Conservation (phyloP, 176 grass and related monocot genomes). For the Neostapfia colusana region DNA sequence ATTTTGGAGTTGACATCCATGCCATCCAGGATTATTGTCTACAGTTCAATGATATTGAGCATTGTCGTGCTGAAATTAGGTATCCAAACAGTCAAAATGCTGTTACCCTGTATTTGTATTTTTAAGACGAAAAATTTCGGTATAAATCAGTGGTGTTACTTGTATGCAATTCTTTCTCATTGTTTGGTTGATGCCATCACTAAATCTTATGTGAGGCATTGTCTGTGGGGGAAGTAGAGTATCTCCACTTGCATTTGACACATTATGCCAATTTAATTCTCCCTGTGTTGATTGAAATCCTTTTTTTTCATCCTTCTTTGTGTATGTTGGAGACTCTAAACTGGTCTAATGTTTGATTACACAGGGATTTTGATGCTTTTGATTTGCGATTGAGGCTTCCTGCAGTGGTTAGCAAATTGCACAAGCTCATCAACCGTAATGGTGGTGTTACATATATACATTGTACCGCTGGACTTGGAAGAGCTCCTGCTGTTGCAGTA, state of each 20-base stretch:
- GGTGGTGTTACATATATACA: conserved; percentile 94
- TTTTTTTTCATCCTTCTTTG: background rate
- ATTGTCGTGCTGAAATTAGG: conserved; percentile 92
- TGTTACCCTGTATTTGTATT: background rate
- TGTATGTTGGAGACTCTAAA: conserved; percentile 20
- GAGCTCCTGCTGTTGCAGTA: conserved; percentile 92
- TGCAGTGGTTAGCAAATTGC: conserved; percentile 83
- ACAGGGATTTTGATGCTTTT: conserved; percentile 99
- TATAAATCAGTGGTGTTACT: background rate
- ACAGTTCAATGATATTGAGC: conserved; percentile 75
- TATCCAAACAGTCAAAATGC: conserved; percentile 28
- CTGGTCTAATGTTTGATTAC: conserved; percentile 31
- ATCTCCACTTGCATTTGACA: conserved; percentile 4
- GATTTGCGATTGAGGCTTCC: conserved; percentile 98
- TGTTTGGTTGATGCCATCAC: background rate
- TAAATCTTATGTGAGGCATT: background rate
- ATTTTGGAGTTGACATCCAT: conserved; percentile 83
- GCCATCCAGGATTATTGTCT: conserved; percentile 78
- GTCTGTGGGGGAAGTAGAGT: background rate
- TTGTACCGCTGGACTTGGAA: conserved; percentile 98
- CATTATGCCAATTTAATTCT: background rate
- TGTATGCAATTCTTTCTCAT: background rate
- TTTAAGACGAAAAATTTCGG: background rate
- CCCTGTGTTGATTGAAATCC: background rate
- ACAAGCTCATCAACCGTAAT: conserved; percentile 69